A percentile compares a stretch with the other conserved stretches of the same genome.
phyloP scores from a whole-genome alignment of 2,329 filamentous ascomycete genomes.

The Paraconiothyrium sp. region DNA sequence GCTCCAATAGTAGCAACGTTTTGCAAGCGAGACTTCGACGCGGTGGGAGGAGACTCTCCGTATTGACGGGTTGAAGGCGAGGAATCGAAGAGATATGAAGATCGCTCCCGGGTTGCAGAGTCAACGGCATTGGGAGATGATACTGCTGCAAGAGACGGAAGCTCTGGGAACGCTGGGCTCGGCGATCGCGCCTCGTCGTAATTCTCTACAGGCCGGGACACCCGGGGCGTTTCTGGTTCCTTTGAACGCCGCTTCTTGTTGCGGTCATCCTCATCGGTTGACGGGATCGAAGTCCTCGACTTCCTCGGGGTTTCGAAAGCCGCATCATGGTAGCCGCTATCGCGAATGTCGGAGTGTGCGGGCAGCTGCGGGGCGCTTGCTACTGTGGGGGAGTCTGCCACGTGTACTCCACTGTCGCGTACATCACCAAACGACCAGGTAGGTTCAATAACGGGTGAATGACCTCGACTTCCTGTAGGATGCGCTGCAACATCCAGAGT shows the following conservation, averaged over 20 bases:
- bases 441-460: slow-evolving; percentile 32
- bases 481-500: slow-evolving; percentile 3
- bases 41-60: slow-evolving; percentile 36
- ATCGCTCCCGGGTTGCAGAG: slow-evolving; percentile 47
- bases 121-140: slow-evolving; percentile 41
- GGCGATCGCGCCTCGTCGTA: slow-evolving; percentile 19
- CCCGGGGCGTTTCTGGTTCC: slow-evolving; percentile 32
- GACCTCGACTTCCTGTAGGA: slow-evolving; percentile 19
- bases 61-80: slow-evolving; percentile 49
- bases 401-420: slow-evolving; percentile 58
- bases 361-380: slow-evolving; percentile 37
- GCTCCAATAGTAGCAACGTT: slow-evolving; percentile 18
- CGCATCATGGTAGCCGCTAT: slow-evolving; percentile 55
- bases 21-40: slow-evolving; percentile 30
- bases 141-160: slow-evolving; percentile 23
- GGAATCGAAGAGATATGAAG: slow-evolving; percentile 49
- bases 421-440: slow-evolving; percentile 51
- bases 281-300: slow-evolving; percentile 22
- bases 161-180: slow-evolving; percentile 42
- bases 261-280: slow-evolving; percentile 26
- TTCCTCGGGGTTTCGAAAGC: slow-evolving; percentile 24
- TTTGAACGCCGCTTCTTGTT: slow-evolving; percentile 33
- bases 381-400: slow-evolving; percentile 55
- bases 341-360: slow-evolving; percentile 44
- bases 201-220: slow-evolving; percentile 17